Evolutionary conservation across 192 early-diverging fungal species (phyloP).

Genomic region (Rhizophagus clarus): DNA sequence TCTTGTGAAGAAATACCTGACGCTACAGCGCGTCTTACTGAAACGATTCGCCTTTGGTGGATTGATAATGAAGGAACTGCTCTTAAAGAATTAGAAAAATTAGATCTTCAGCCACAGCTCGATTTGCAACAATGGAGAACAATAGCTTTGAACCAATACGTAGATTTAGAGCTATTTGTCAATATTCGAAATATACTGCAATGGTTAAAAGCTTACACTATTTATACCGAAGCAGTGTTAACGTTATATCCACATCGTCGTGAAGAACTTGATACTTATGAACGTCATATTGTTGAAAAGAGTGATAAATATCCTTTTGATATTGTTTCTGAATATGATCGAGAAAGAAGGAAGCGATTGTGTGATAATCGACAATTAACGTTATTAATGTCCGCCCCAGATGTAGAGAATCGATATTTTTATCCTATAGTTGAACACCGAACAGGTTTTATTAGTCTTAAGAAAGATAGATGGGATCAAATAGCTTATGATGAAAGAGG

Average conservation of each 20-base stretch:
- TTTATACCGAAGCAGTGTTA: constrained; percentile 10
- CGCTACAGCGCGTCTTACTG: constrained; percentile 7
- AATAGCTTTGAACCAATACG: constrained; percentile 7
- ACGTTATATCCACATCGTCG: constrained; percentile 17
- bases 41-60: constrained; percentile 22
- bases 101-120: constrained; percentile 9
- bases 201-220: constrained; percentile 15
- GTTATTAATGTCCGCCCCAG: not conserved
- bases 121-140: not conserved
- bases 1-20: constrained; percentile 25
- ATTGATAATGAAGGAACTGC: constrained; percentile 19
- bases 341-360: not conserved
- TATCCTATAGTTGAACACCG: constrained; percentile 18
- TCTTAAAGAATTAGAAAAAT: constrained; percentile 8
- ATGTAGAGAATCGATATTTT: constrained; percentile 3
- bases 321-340: constrained; percentile 9
- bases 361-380: constrained; percentile 19
- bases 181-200: constrained; percentile 10
- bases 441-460: constrained; percentile 16
- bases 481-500: constrained; percentile 17
- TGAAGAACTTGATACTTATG: constrained; percentile 19
- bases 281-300: constrained; percentile 16
- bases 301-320: constrained; percentile 15
- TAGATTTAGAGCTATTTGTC: not conserved
- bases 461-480: constrained; percentile 21